A percentile compares a stretch with the other conserved stretches of the same genome.
These are phyloP conservation scores for Suaeda aralocaspica DNA, from an alignment of 148 eudicot genomes.

Conservation along the genomic window DNA sequence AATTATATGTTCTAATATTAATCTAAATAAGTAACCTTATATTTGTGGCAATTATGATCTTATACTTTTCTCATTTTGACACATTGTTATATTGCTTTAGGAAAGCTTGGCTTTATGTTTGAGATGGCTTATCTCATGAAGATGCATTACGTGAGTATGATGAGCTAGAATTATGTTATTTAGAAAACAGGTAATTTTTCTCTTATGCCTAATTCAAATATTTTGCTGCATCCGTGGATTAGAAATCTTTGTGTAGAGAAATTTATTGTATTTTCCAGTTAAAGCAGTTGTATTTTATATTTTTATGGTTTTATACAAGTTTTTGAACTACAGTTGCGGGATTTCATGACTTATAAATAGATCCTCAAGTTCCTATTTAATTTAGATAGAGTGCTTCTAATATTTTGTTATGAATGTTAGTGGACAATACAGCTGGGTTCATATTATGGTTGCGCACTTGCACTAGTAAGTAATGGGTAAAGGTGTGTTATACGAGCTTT, in stretches of 20 bases:
- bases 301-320: not conserved
- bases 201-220: conserved; percentile 3
- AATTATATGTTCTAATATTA: not conserved
- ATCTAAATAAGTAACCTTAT: not conserved
- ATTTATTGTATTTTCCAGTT: not conserved
- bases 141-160: conserved; percentile 95
- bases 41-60: not conserved
- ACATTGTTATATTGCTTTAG: conserved; percentile 32
- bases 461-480: not conserved
- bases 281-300: not conserved
- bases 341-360: not conserved
- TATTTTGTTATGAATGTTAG: not conserved
- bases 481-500: not conserved
- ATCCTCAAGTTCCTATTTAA: not conserved
- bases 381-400: not conserved
- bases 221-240: not conserved
- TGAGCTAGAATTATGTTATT: conserved; percentile 86
- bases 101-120: conserved; percentile 99
- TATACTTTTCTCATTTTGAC: conserved; percentile 2
- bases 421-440: not conserved
- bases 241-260: not conserved
- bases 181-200: conserved; percentile 73
- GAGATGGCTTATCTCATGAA: conserved; percentile 94
- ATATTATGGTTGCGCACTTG: not conserved
- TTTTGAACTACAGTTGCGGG: not conserved